Conservation (phyloP, 2,329 filamentous ascomycete genomes). For the Hymenoscyphus linearis region DNA sequence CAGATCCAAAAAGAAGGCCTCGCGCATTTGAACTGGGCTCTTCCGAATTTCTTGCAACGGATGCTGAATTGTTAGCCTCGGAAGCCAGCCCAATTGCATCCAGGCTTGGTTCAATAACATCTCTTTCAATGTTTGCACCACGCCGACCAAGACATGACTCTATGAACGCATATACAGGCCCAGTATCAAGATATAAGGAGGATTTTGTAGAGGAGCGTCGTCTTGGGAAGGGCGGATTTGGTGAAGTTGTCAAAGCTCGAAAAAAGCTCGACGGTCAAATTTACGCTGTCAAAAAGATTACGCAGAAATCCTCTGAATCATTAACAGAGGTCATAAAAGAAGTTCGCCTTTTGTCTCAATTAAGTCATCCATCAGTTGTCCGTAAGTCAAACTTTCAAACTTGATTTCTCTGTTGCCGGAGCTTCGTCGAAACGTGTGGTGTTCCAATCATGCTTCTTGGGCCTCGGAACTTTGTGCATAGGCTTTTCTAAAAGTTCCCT, state of each 20-base stretch:
- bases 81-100: slow-evolving; percentile 37
- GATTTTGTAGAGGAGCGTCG: slow-evolving; percentile 89
- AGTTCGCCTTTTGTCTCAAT: slow-evolving; percentile 81
- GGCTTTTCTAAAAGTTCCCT: neutral
- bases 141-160: slow-evolving; percentile 58
- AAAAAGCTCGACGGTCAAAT: slow-evolving; percentile 91
- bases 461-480: neutral
- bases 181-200: slow-evolving; percentile 64
- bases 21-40: slow-evolving; percentile 70
- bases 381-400: slow-evolving; percentile 24
- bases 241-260: slow-evolving; percentile 90
- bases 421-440: neutral
- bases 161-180: slow-evolving; percentile 41
- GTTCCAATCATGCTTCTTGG: neutral
- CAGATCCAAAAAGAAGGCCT: slow-evolving; percentile 76
- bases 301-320: slow-evolving; percentile 70
- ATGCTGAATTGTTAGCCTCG: slow-evolving; percentile 49
- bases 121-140: slow-evolving; percentile 38
- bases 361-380: slow-evolving; percentile 74
- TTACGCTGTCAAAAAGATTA: slow-evolving; percentile 97
- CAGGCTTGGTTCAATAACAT: slow-evolving; percentile 36
- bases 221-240: slow-evolving; percentile 89
- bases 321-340: slow-evolving; percentile 80
- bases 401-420: neutral
- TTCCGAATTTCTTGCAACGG: slow-evolving; percentile 61